Evolutionary conservation across 2,329 filamentous ascomycete genomes (phyloP).

Genomic region (Polychaeton citri): DNA sequence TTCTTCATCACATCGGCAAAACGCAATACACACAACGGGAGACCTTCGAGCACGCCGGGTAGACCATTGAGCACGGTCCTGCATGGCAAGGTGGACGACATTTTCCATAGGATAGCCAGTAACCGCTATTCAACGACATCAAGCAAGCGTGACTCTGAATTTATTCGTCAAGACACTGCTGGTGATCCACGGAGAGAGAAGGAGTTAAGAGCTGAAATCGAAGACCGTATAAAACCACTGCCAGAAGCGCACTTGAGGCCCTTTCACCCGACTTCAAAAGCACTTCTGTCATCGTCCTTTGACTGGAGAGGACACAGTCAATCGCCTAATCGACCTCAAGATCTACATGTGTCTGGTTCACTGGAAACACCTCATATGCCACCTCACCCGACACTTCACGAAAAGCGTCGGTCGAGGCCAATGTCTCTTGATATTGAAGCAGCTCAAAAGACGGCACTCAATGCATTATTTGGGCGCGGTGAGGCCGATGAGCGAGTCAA

Average conservation of each 20-base stretch:
- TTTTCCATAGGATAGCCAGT: slow-evolving; percentile 73
- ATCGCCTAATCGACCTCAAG: slow-evolving; percentile 5
- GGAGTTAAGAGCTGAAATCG: slow-evolving; percentile 66
- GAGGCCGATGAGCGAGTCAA: slow-evolving; percentile 22
- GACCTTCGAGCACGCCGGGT: slow-evolving; percentile 35
- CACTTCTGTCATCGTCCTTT: slow-evolving; percentile 8
- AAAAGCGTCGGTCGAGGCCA: slow-evolving; percentile 29
- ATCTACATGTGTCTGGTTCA: slow-evolving; percentile 2
- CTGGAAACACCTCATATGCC: slow-evolving; percentile 17
- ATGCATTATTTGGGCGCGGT: slow-evolving; percentile 2
- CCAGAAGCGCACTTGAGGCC: slow-evolving; percentile 41
- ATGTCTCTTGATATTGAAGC: slow-evolving; percentile 30
- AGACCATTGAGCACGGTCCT: slow-evolving; percentile 59
- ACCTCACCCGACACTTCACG: slow-evolving; percentile 21
- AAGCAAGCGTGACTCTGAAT: slow-evolving; percentile 56
- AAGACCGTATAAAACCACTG: slow-evolving; percentile 72
- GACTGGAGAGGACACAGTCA: slow-evolving; percentile 4
- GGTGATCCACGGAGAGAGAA: slow-evolving; percentile 68
- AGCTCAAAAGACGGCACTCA: slow-evolving; percentile 24
- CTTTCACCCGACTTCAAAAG: slow-evolving; percentile 9
- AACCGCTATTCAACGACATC: slow-evolving; percentile 41
- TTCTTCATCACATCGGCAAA: slow-evolving; percentile 83
- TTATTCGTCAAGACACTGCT: slow-evolving; percentile 69
- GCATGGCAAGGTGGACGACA: slow-evolving; percentile 77
- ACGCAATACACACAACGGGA: slow-evolving; percentile 36